These are phyloP conservation scores for Neoarthrinium moseri DNA, from an alignment of 2,329 filamentous ascomycete genomes.

Conservation along the genomic window DNA sequence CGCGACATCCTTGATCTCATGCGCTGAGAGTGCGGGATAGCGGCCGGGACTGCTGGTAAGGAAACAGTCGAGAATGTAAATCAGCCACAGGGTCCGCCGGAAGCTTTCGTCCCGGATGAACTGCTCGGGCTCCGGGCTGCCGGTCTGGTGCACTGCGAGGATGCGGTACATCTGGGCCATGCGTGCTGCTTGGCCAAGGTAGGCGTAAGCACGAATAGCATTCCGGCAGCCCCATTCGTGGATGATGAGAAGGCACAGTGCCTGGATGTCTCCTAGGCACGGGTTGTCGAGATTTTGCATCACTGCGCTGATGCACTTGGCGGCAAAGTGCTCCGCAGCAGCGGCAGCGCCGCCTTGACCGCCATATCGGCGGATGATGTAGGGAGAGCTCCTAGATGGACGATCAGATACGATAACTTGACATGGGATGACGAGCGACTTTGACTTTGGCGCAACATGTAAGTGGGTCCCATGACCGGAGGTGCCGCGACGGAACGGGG, in stretches of 20 bases:
- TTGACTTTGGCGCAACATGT: background rate
- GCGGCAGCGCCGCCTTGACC: constrained; percentile 47
- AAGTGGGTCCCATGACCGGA: no score
- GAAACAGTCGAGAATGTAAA: constrained; percentile 63
- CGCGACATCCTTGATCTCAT: constrained; percentile 54
- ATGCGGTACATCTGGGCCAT: constrained; percentile 66
- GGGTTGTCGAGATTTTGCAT: constrained; percentile 60
- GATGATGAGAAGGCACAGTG: constrained; percentile 59
- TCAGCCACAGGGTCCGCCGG: constrained; percentile 60
- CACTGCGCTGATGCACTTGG: constrained; percentile 56
- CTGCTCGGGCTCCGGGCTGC: constrained; percentile 51
- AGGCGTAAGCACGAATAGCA: constrained; percentile 62
- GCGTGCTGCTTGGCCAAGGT: constrained; percentile 60
- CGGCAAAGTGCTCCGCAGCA: constrained; percentile 58
- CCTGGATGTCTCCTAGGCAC: constrained; percentile 59
- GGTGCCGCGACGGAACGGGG: background rate
- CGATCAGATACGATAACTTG: background rate
- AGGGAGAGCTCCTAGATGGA: constrained; percentile 48
- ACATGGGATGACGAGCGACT: background rate
- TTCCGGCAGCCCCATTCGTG: constrained; percentile 64
- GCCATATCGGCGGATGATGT: constrained; percentile 58
- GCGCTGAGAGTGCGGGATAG: constrained; percentile 52
- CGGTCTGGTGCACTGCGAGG: constrained; percentile 55
- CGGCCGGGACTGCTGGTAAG: constrained; percentile 61
- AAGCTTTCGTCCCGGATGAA: constrained; percentile 62